phyloP scores from a whole-genome alignment of 106 monocot genomes.

The Cymbidium sinense region DNA sequence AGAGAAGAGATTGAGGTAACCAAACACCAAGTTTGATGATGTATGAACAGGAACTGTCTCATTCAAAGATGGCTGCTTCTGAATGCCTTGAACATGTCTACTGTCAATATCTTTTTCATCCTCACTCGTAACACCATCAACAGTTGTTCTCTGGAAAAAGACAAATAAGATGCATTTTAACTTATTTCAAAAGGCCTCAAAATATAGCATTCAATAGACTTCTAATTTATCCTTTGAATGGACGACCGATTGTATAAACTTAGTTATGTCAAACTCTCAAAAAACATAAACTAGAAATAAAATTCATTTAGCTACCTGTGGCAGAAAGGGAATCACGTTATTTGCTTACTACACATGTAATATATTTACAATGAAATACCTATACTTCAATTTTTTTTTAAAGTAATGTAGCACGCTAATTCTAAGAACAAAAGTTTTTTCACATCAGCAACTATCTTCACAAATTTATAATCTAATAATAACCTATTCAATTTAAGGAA shows the following conservation, averaged over 20 bases:
- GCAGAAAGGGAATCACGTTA: background rate
- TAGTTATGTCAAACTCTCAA: background rate
- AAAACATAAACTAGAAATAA: background rate
- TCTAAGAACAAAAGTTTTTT: background rate
- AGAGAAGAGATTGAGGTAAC: slow-evolving; percentile 96
- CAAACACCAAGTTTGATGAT: slow-evolving; percentile 83
- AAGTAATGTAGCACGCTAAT: background rate
- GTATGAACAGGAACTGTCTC: slow-evolving; percentile 15
- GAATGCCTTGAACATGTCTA: slow-evolving; percentile 15
- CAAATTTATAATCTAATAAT: background rate
- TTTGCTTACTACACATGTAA: background rate
- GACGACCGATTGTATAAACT: background rate
- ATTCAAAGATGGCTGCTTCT: slow-evolving; percentile 24
- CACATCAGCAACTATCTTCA: background rate
- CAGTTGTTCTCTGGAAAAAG: slow-evolving; percentile 35
- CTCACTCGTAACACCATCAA: slow-evolving; percentile 12
- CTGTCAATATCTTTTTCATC: slow-evolving; percentile 23
- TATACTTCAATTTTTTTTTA: background rate
- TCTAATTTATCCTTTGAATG: background rate
- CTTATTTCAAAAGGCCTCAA: background rate
- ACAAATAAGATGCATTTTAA: slow-evolving; percentile 4
- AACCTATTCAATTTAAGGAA: background rate
- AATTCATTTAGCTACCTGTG: background rate
- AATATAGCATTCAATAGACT: background rate
- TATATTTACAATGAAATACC: background rate